Base-by-base conservation (phyloP, 306 rosid species). In the Citrullus mucosospermus region DNA sequence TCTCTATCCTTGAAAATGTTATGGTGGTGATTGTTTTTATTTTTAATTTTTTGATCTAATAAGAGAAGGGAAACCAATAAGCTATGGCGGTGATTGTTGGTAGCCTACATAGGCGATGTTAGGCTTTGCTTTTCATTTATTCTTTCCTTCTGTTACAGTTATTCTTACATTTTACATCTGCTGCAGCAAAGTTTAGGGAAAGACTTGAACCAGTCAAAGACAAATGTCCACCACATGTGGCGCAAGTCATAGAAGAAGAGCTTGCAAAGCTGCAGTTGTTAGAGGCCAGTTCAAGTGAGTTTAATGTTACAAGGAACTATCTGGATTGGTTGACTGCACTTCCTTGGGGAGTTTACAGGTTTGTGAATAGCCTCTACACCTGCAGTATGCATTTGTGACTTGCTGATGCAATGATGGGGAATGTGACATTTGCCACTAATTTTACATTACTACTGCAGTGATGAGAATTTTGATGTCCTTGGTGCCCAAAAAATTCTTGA, bases 281-380 rank as follows among this genome's bases (percentile, higher is more conserved):
- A 85, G 99, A 96, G 86, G 96, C 99, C 73, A 92, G 99, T 83
- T 96, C 98, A 1, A 96, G 99, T 83, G 98, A 95, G 85, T 96
- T 96, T 87, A 92, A 93, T 74, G 99, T 96, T 69, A 96, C 99
- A 14, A 93, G 99, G 73, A 96, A 96, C 86, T 96, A 96, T 84
- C 86, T 96, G 85, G 99, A 96, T 87, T 96, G 99, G 99, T 86
- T 96, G 93, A 96, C 98, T 62, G 95, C 90, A 74, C 91, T 96
- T 61, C 98, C 99, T 55, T 96, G 98, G 98, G 99, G 97, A 84
- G 92, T 88, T 84, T 92, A 88, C 91, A 92, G 99, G 99, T 96
- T 80, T 75, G 84, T 78, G 28, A 80, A 16, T 34, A 1, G 51
- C 44, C 44, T 15, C 25, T 72, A 44, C 46, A 73, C 13, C 16